Evolutionary conservation across 257 asterid genomes (phyloP).

Genomic region (Przewalskia tangutica): DNA sequence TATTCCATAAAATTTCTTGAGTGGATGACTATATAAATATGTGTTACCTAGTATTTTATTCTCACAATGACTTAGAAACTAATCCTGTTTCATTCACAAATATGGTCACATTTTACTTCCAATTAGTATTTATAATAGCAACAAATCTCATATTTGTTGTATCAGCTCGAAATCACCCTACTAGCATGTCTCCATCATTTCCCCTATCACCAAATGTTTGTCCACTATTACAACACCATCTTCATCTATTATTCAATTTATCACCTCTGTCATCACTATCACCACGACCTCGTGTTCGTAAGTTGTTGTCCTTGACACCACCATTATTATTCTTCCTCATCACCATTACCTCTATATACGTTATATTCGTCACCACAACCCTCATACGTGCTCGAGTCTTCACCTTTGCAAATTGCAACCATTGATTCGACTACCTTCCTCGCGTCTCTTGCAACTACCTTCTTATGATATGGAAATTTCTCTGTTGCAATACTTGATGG

Average conservation of each 20-base stretch:
- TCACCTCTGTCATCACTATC: not conserved
- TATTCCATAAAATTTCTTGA: not conserved
- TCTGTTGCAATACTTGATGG: not conserved
- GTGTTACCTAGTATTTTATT: not conserved
- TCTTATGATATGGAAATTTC: not conserved
- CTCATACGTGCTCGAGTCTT: not conserved
- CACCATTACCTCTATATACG: not conserved
- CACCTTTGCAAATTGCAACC: not conserved
- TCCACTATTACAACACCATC: not conserved
- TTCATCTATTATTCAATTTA: not conserved
- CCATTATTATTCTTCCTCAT: not conserved
- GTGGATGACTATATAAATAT: not conserved
- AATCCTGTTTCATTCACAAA: not conserved
- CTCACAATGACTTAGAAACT: not conserved
- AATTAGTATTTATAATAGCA: not conserved
- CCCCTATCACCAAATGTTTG: not conserved
- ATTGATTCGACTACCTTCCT: not conserved
- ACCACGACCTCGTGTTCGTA: not conserved
- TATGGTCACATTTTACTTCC: not conserved
- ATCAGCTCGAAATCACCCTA: not conserved
- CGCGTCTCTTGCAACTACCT: not conserved
- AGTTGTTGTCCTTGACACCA: not conserved
- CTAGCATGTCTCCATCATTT: not conserved
- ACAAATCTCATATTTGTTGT: not conserved
- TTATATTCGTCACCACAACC: not conserved